Evolutionary conservation across 2,329 filamentous ascomycete genomes (phyloP), one percentile per base, ranked within the genome.

Genomic region (Cephalotrichum gorgonifer): DNA sequence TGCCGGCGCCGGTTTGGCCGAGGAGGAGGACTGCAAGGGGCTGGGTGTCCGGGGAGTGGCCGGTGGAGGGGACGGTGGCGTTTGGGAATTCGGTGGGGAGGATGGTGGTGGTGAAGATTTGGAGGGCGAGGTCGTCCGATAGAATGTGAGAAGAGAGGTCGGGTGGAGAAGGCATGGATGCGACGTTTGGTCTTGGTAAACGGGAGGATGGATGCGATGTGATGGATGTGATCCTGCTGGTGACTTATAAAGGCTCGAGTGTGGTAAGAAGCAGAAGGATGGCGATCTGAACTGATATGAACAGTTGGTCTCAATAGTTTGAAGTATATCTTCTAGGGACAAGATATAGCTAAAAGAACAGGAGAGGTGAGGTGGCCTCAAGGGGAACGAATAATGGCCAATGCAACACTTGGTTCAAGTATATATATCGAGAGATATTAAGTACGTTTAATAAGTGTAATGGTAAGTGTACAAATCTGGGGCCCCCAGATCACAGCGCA

Each of bases 1-100:
- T 75, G 47, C 72, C 71, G 14, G 72, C 69, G 56, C 72, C 71
- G 5, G 71, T 74, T 54, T 73, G 72, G 52, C 71, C 71, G 25
- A 72, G 64, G 14, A 71, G 58, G 20, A 74, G 60, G 43, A 74
- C 56, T 30, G 66, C 70, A 14, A 70, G 59, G 33, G 68, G 67
- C 6, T 35, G 17, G 8, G 9, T 14, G 44, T 35, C 4, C 9
- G 39, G 30, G 14, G 41, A 12, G 51, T 38, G 15, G 39, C 14
- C 31, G 44, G 43, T 43, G 12, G 53, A 15, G 35, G 47, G 41
- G 22, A 55, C 41, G 6, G 35, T n/a, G 41, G 47, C 28, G 23
- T 27, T 22, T 15, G 57, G 51, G 35, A 70, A 60, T 42, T 70
- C 65, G 27, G 56, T 51, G 17, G 64, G 69, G 14, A 63, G 54